Evolutionary conservation across 75 land plant genomes (phyloP).

Genomic region (Picea sitchensis): DNA sequence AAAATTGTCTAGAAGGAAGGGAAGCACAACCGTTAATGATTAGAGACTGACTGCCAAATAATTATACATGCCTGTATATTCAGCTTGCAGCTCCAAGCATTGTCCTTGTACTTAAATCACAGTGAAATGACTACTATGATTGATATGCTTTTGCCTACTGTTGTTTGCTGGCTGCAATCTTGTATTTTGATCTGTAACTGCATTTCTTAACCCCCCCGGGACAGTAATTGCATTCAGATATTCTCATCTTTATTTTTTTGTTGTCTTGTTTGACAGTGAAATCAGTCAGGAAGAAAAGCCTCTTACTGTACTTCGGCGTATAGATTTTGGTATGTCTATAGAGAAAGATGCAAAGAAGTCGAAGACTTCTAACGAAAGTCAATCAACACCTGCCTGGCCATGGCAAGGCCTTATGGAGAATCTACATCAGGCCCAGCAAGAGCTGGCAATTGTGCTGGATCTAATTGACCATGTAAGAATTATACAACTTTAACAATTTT

Average conservation of each 20-base stretch:
- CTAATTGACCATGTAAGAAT: constrained; percentile 65
- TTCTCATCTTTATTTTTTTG: neutral
- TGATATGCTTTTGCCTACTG: neutral
- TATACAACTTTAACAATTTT: neutral
- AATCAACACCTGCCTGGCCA: constrained; percentile 46
- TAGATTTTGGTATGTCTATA: constrained; percentile 73
- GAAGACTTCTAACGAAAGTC: constrained; percentile 49
- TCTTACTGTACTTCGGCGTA: constrained; percentile 59
- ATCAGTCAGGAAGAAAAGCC: constrained; percentile 73
- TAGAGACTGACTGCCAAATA: neutral
- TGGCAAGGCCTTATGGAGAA: constrained; percentile 95
- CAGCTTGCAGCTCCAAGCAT: neutral
- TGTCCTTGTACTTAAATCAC: too few species aligned
- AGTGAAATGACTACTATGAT: neutral
- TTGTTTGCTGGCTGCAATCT: neutral
- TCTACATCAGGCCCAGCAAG: constrained; percentile 82
- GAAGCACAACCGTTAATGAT: neutral
- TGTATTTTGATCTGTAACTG: neutral
- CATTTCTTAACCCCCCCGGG: neutral
- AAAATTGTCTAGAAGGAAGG: neutral
- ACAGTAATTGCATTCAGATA: neutral
- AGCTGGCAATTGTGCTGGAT: constrained; percentile 77
- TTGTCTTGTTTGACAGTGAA: constrained; percentile 44
- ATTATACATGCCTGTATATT: neutral
- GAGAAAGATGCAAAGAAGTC: constrained; percentile 72